Percentiles rank a stretch among this genome's conserved stretches.
These are phyloP conservation scores for Hansenula sp. DNA, from an alignment of 1,139 yeast genomes.

Conservation along the genomic window DNA sequence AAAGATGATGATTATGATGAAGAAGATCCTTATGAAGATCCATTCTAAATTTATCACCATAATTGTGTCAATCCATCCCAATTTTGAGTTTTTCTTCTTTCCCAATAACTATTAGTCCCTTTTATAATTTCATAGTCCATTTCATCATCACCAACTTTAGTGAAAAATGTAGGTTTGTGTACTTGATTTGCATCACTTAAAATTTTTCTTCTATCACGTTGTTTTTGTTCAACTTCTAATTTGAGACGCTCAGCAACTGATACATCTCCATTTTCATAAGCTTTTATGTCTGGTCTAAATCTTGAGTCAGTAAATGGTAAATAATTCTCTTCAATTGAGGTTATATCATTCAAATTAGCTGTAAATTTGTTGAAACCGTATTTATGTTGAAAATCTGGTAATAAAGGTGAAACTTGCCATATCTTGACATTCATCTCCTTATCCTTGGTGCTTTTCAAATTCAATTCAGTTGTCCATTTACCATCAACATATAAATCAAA, in stretches of 20 bases:
- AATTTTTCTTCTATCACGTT: conserved; percentile 69
- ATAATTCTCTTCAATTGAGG: conserved; percentile 56
- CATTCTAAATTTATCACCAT: conserved; percentile 60
- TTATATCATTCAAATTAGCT: conserved; percentile 74
- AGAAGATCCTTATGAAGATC: conserved; percentile 97
- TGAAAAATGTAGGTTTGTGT: conserved; percentile 64
- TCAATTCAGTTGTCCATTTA: conserved; percentile 69
- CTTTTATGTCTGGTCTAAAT: conserved; percentile 76
- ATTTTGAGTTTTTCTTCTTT: conserved; percentile 53
- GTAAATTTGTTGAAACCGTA: conserved; percentile 87
- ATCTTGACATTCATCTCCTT: conserved; percentile 27
- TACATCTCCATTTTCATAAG: conserved; percentile 65
- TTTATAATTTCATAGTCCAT: conserved; percentile 57
- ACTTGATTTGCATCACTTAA: conserved; percentile 40
- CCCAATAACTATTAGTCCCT: conserved; percentile 79
- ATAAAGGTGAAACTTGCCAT: conserved; percentile 66
- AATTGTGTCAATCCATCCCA: conserved; percentile 53
- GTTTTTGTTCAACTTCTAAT: conserved; percentile 67
- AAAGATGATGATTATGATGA: conserved; percentile 88
- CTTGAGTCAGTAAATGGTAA: conserved; percentile 89
- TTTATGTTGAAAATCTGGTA: conserved; percentile 54
- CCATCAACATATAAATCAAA: conserved; percentile 41
- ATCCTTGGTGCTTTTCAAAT: conserved; percentile 33
- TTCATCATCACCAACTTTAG: conserved; percentile 34
- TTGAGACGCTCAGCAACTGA: conserved; percentile 71